Evolutionary conservation across 2,329 filamentous ascomycete species (phyloP).

Genomic region (Pestalotiopsis sp.): DNA sequence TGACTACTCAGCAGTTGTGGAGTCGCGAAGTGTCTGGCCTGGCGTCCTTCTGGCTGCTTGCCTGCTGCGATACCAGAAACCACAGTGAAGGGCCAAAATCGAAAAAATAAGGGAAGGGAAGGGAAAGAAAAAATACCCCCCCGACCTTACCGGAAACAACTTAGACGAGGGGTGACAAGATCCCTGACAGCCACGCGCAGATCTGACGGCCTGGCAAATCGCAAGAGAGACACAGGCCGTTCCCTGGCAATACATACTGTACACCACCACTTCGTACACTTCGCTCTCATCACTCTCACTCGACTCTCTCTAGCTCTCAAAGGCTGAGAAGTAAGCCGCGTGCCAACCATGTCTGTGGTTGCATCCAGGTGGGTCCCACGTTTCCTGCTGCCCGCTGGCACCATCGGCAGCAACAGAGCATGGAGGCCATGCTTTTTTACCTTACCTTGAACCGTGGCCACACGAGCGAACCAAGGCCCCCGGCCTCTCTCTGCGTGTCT

Average conservation of each 20-base stretch:
- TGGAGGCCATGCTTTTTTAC: not conserved
- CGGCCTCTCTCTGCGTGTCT: not conserved
- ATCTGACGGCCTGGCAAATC: constrained; percentile 27
- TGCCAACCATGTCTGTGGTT: constrained; percentile 9
- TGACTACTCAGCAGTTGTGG: not conserved
- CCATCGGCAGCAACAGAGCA: constrained; percentile 12
- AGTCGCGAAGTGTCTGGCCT: not conserved
- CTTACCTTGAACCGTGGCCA: not conserved
- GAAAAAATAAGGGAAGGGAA: not conserved
- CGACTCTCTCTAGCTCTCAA: not conserved
- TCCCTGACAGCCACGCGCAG: constrained; percentile 43
- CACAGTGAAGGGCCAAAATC: not conserved
- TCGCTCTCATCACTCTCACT: too few relatives aligned
- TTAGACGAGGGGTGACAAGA: constrained; percentile 29
- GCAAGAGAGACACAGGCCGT: not conserved
- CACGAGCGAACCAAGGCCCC: not conserved
- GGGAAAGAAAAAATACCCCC: not conserved
- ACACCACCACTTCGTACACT: not conserved
- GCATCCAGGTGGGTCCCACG: constrained; percentile 6
- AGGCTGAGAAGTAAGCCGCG: not conserved
- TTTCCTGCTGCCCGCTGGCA: not conserved
- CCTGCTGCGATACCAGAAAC: not conserved
- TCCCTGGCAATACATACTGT: not conserved
- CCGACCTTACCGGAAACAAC: constrained; percentile 27
- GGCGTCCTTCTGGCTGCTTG: not conserved